Percentiles rank a stretch among this genome's conserved stretches.
Conservation (phyloP, 2,329 filamentous ascomycete species). For the Penicillium sp. region DNA sequence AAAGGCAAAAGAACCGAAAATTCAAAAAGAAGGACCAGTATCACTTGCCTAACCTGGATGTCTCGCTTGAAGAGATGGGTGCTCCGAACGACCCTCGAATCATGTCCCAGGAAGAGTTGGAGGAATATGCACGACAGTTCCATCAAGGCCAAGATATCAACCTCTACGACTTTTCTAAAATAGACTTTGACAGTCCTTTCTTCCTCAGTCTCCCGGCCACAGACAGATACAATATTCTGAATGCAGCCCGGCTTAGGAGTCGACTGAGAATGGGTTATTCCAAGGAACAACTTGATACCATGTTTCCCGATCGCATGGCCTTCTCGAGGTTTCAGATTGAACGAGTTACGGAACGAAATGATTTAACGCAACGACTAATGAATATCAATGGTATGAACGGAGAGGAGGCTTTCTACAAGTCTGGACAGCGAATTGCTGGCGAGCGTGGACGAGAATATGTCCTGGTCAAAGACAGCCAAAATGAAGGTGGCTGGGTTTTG, state of each 20-base stretch:
- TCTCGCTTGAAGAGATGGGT: slow-evolving; percentile 82
- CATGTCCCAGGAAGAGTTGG: slow-evolving; percentile 93
- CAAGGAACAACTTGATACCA: slow-evolving; percentile 91
- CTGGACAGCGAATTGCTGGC: slow-evolving; percentile 62
- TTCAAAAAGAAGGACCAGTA: slow-evolving; percentile 96
- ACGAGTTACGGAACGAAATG: slow-evolving; percentile 87
- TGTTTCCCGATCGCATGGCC: slow-evolving; percentile 98
- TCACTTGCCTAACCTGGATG: slow-evolving; percentile 84
- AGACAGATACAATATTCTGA: slow-evolving; percentile 96
- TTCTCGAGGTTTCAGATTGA: slow-evolving; percentile 98
- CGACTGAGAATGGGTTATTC: slow-evolving; percentile 93
- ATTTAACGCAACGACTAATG: slow-evolving; percentile 94
- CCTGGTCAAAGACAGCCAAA: slow-evolving; percentile 91
- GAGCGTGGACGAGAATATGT: slow-evolving; percentile 95
- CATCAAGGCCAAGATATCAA: slow-evolving; percentile 87
- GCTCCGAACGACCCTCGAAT: slow-evolving; percentile 90
- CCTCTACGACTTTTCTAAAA: slow-evolving; percentile 96
- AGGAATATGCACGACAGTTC: slow-evolving; percentile 92
- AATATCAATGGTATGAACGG: slow-evolving; percentile 87
- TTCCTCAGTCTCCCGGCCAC: slow-evolving; percentile 88
- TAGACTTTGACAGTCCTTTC: slow-evolving; percentile 95
- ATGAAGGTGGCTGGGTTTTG: slow-evolving; percentile 93
- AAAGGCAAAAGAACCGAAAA: slow-evolving; percentile 73
- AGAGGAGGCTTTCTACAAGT: slow-evolving; percentile 71
- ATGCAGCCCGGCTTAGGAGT: slow-evolving; percentile 86